Percentiles rank a stretch among this genome's conserved stretches.
Conservation (phyloP, 73 alveolate genomes). For the Urostyla sp. region DNA sequence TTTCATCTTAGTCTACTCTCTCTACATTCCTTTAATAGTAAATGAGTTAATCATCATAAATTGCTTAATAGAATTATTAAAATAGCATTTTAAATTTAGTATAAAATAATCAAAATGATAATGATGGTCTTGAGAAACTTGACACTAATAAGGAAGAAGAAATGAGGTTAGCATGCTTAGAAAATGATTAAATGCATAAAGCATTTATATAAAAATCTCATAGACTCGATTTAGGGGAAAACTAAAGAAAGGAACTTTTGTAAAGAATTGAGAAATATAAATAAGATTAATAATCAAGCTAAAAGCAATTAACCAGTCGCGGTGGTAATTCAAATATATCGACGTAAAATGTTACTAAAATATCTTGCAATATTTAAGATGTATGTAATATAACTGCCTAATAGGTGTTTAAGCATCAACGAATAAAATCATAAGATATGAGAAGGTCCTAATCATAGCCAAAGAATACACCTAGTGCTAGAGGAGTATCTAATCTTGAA, state of each 20-base stretch:
- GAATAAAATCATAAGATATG: neutral
- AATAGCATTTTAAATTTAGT: too few relatives aligned
- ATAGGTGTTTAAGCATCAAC: neutral
- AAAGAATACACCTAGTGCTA: neutral
- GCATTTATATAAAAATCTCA: conserved; percentile 35
- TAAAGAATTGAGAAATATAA: conserved; percentile 30
- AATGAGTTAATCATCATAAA: too few relatives aligned
- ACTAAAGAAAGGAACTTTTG: conserved; percentile 12
- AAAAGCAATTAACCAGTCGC: too few relatives aligned
- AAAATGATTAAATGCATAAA: conserved; percentile 41
- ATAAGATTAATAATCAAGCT: neutral
- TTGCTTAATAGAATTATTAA: too few relatives aligned
- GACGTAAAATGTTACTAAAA: neutral
- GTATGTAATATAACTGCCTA: conserved; percentile 13
- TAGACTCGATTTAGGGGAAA: conserved; percentile 26
- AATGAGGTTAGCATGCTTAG: conserved; percentile 9
- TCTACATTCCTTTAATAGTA: too few relatives aligned
- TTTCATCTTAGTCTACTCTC: too few relatives aligned
- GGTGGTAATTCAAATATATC: conserved; percentile 7
- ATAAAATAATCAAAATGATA: too few relatives aligned
- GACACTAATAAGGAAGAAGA: conserved; percentile 51
- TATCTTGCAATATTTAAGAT: conserved; percentile 1
- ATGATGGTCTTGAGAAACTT: conserved; percentile 18
- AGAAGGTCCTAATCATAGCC: neutral
- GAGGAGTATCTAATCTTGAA: conserved; percentile 2